Percentiles rank a stretch among this genome's conserved stretches.
Evolutionary conservation across 192 early-diverging fungal genomes (phyloP).

Genomic region (Dispira simplex): DNA sequence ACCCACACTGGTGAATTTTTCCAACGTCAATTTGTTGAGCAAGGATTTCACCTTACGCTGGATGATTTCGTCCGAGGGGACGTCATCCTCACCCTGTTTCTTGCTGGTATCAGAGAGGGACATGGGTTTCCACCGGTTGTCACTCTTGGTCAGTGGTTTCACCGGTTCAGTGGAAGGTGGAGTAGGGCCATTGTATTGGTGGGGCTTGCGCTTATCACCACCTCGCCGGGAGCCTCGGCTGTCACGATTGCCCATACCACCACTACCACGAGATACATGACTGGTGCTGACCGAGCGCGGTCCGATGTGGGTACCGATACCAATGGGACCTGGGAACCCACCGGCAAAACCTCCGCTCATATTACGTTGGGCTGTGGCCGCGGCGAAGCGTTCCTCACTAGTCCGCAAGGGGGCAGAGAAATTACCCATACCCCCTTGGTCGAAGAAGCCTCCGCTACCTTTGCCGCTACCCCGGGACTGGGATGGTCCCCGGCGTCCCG

Average conservation of each 20-base stretch:
- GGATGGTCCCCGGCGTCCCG: constrained; percentile 24
- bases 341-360: constrained; percentile 14
- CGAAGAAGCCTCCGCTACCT: constrained; percentile 16
- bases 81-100: constrained; percentile 23
- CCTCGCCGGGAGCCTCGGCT: constrained; percentile 9
- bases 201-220: constrained; percentile 4
- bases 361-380: constrained; percentile 10
- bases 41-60: constrained; percentile 73
- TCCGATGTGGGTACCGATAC: constrained; percentile 24
- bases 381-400: constrained; percentile 22
- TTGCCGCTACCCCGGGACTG: constrained; percentile 20
- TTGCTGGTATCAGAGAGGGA: constrained; percentile 27
- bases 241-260: constrained; percentile 6
- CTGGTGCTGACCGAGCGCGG: constrained; percentile 26
- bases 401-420: constrained; percentile 21
- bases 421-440: constrained; percentile 25
- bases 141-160: constrained; percentile 63
- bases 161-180: constrained; percentile 37
- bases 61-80: constrained; percentile 35
- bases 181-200: constrained; percentile 6
- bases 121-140: constrained; percentile 68
- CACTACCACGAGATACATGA: neutral
- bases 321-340: constrained; percentile 15
- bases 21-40: constrained; percentile 93
- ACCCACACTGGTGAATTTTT: constrained; percentile 82